These are phyloP conservation scores for Guyanaporus albipodus DNA, from an alignment of 768 basidiomycete species.

Conservation along the genomic window DNA sequence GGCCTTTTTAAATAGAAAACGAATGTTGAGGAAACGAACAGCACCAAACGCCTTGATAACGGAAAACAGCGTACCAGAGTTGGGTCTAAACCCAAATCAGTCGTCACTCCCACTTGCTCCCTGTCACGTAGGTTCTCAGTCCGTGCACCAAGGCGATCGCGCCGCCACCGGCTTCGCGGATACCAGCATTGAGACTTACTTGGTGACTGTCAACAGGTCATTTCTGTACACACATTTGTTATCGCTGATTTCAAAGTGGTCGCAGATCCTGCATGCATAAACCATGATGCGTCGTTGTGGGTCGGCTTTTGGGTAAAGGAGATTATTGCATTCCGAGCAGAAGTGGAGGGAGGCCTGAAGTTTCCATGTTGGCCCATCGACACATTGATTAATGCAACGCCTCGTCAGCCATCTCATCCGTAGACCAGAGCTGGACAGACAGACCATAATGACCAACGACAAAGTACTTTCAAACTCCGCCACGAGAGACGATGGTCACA, in stretches of 20 bases:
- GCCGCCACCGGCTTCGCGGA: conserved; percentile 12
- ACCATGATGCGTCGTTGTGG: conserved; percentile 79
- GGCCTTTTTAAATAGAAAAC: conserved; percentile 48
- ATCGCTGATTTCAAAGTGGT: conserved; percentile 77
- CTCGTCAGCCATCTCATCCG: conserved; percentile 14
- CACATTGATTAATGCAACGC: conserved; percentile 1
- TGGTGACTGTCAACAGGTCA: conserved; percentile 89
- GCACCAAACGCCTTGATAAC: not conserved
- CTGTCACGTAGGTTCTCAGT: conserved; percentile 38
- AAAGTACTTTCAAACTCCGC: conserved; percentile 31
- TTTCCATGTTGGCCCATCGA: not conserved
- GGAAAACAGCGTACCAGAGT: conserved; percentile 58
- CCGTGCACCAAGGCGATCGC: not conserved
- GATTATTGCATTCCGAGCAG: conserved; percentile 93
- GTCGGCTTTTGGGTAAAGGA: conserved; percentile 92
- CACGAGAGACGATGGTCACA: not conserved
- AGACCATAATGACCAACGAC: conserved; percentile 21
- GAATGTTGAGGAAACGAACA: not conserved
- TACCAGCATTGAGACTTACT: conserved; percentile 46
- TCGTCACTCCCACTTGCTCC: conserved; percentile 90
- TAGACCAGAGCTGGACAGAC: conserved; percentile 14
- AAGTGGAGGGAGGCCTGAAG: conserved; percentile 79
- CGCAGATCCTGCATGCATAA: conserved; percentile 89
- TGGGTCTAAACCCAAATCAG: conserved; percentile 83
- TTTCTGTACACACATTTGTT: conserved; percentile 92